Conservation (phyloP, 2,329 filamentous ascomycete genomes). For the Verticillium zaregamsianum region DNA sequence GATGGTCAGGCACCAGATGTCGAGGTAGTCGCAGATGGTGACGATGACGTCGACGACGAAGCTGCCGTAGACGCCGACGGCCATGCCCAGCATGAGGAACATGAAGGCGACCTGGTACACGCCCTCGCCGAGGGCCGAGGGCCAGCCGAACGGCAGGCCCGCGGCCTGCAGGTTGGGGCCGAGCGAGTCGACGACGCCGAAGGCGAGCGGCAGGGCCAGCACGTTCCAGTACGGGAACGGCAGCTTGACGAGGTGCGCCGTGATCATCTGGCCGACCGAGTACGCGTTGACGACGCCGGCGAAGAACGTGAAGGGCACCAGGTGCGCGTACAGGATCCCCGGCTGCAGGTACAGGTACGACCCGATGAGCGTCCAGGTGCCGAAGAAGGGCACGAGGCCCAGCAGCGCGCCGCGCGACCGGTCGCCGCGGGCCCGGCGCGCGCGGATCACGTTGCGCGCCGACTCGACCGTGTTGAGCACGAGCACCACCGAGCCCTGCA, state of each 20-base stretch:
- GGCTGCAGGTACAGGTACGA: conserved; percentile 83
- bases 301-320: conserved; percentile 87
- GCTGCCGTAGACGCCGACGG: conserved; percentile 89
- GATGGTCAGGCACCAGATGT: conserved; percentile 98
- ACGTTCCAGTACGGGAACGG: conserved; percentile 90
- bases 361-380: conserved; percentile 71
- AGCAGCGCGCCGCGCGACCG: conserved; percentile 69
- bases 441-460: conserved; percentile 78
- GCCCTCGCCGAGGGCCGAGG: conserved; percentile 66
- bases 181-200: conserved; percentile 74
- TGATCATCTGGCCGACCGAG: conserved; percentile 92
- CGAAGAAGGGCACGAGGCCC: conserved; percentile 77
- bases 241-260: conserved; percentile 83
- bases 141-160: conserved; percentile 63
- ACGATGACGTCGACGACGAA: conserved; percentile 97
- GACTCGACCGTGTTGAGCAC: conserved; percentile 80
- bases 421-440: conserved; percentile 70
- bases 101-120: conserved; percentile 91
- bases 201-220: conserved; percentile 70
- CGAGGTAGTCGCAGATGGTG: conserved; percentile 94
- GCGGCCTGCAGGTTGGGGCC: conserved; percentile 62
- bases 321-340: conserved; percentile 72
- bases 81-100: conserved; percentile 81
- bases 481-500: conserved; percentile 77
- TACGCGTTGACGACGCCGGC: conserved; percentile 90